Evolutionary conservation across 2,329 filamentous ascomycete genomes (phyloP), one percentile per base, ranked within the genome.

Genomic region (Fusarium sp.): DNA sequence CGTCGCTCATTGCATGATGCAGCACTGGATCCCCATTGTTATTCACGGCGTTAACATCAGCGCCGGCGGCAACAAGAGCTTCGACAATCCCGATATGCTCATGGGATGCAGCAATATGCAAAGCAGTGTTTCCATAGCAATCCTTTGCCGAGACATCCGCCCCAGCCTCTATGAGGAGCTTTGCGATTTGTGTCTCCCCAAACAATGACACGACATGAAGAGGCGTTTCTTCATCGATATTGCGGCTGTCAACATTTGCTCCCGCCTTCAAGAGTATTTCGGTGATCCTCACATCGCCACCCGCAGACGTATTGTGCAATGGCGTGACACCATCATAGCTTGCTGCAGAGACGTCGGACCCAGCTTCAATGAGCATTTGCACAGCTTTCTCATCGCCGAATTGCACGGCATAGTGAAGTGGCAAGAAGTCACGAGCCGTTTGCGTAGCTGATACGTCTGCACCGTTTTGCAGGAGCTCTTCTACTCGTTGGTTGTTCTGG

Each of bases 211-310:
- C 34, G 8, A 60, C 57, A 5, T 60, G 45, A 0, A 60, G 57
- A 5, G 57, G 57, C 13, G 57, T 54, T 52, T 60, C 57, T 41
- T 39, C 26, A 32, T 60, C 57, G 13, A 28, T 22, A 9, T 60
- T 60, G 7, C 45, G 45, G 8, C 34, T 51, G 3, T 26, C 26
- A 22, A 30, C 11, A 17, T 32, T 32, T 1, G 57, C 45, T 2
- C 32, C 26, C 8, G 34, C 34, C 17, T 54, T 12, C 10, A 54
- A 7, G 8, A 60, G 22, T 1, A 26, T 18, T 5, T 30, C 22
- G 4, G 57, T 41, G 2, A 41, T 24, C 22, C 7, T 15, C 8
- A 51, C 12, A 13, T 51, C 6, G 3, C 32, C 45, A 2, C 8
- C 8, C 4, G 45, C 34, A 9, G 45, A 15, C 1, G 57, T 30